phyloP scores from a whole-genome alignment of 2,329 filamentous ascomycete genomes.

The Fonsecaea erecta region DNA sequence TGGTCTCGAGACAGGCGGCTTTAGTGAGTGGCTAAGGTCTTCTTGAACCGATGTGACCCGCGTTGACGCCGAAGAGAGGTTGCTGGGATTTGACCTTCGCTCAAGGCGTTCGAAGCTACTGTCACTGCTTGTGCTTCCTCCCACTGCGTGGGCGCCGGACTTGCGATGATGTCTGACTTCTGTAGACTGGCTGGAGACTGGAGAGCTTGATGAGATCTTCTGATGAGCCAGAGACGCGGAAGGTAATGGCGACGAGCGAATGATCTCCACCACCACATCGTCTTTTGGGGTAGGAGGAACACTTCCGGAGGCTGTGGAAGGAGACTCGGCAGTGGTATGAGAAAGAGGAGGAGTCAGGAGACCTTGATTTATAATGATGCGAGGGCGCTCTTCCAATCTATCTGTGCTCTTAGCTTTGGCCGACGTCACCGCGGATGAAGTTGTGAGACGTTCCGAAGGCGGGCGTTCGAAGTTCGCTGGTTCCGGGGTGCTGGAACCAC shows the following conservation, averaged over 20 bases:
- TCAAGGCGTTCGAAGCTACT: slow-evolving; percentile 66
- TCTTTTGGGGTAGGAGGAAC: slow-evolving; percentile 28
- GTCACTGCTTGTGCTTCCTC: slow-evolving; percentile 70
- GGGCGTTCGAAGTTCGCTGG: slow-evolving; percentile 27
- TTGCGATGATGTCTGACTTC: slow-evolving; percentile 21
- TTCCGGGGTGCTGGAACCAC: slow-evolving; percentile 56
- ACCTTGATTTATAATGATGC: slow-evolving; percentile 18
- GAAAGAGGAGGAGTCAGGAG: slow-evolving; percentile 29
- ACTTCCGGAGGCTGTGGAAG: slow-evolving; percentile 24
- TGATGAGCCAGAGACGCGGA: slow-evolving; percentile 13
- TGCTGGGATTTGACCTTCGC: slow-evolving; percentile 78
- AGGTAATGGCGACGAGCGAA: slow-evolving; percentile 21
- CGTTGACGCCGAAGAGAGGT: slow-evolving; percentile 81
- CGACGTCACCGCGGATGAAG: slow-evolving; percentile 4
- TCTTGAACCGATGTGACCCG: slow-evolving; percentile 68
- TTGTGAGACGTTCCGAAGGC: slow-evolving; percentile 15
- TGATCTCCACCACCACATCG: slow-evolving; percentile 18
- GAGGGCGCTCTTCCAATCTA: slow-evolving; percentile 11
- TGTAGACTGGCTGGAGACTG: slow-evolving; percentile 11
- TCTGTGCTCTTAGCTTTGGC: slow-evolving; percentile 6
- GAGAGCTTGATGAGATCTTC: not conserved
- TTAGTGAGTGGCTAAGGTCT: slow-evolving; percentile 7
- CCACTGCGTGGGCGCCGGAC: slow-evolving; percentile 11
- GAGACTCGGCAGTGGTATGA: slow-evolving; percentile 22
- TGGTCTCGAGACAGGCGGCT: slow-evolving; percentile 1